Base-by-base conservation (phyloP, 2,329 filamentous ascomycete genomes). In the Penicillium sp. region DNA sequence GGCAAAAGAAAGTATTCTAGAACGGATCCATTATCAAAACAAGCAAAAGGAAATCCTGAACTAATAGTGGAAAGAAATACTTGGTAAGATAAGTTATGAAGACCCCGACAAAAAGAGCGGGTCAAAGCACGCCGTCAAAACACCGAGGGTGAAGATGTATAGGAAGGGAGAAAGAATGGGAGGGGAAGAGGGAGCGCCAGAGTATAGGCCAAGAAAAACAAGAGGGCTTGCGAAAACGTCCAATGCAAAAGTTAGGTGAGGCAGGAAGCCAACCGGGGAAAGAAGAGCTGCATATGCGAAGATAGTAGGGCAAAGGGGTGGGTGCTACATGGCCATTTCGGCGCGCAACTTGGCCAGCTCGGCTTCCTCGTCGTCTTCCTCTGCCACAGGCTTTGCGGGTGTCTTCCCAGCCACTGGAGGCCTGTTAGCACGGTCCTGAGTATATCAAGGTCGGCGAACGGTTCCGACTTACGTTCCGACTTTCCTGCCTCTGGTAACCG, bases 321-420 rank as follows among this genome's bases (percentile, higher is more conserved):
- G 35, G 40, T 42, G 66, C 74, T 74, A 95, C 87, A 96, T 96
- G 60, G 92, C 92, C 92, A 97, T 97, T 75, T 96, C 92, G 31
- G 90, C 92, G 71, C 95, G 91, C 63, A 99, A 75, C 76, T 94
- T 96, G 74, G 88, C 84, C 68, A 97, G 79, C 77, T 97, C 92
- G 65, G 87, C 92, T 73, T 97, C 92, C 69, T 97, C 94, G 80
- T 97, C 92, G 72, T 96, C 92, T 72, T 96, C 90, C 69, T 88
- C 85, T 70, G 55, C 70, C 67, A 61, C 25, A 20, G 39, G 20
- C 39, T 41, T 25, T 25, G 39, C 76, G 72, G 76, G 70, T 55
- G 74, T 63, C 65, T 77, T 78, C 56, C 39, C 39, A n/a, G 39
- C 39, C 22, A 41, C 74, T 74, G 77, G 54, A 51, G 51, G 42